These are phyloP conservation scores for Microsporum ferrugineum DNA, from an alignment of 2,329 filamentous ascomycete genomes.

Conservation along the genomic window DNA sequence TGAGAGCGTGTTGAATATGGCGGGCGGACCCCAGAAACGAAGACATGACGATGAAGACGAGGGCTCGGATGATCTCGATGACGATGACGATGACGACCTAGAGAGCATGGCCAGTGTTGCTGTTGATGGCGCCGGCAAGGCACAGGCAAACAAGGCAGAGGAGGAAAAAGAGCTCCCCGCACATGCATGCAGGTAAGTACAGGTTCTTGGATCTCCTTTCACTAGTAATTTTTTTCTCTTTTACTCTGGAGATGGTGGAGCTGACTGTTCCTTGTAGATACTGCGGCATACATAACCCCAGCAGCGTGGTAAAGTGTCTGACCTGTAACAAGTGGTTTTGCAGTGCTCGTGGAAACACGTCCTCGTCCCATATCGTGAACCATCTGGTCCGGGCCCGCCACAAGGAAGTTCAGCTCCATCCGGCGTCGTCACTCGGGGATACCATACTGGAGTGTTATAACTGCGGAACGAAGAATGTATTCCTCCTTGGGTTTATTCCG, in stretches of 20 bases:
- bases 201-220: conserved; percentile 9
- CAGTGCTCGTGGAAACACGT: conserved; percentile 90
- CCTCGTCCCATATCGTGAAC: conserved; percentile 95
- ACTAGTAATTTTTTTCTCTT: conserved; percentile 17
- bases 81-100: conserved; percentile 75
- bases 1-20: conserved; percentile 64
- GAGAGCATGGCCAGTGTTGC: conserved; percentile 70
- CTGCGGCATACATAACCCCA: conserved; percentile 92
- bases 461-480: conserved; percentile 98
- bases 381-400: conserved; percentile 93
- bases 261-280: conserved; percentile 47
- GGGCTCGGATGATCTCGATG: conserved; percentile 68
- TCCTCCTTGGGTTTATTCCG: conserved; percentile 92
- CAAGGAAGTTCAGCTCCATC: conserved; percentile 97
- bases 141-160: conserved; percentile 44
- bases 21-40: conserved; percentile 49
- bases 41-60: conserved; percentile 83
- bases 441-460: conserved; percentile 98
- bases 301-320: conserved; percentile 91
- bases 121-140: conserved; percentile 60
- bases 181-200: conserved; percentile 86
- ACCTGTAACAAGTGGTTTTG: conserved; percentile 98
- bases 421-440: conserved; percentile 82
- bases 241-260: background rate
- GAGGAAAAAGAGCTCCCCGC: conserved; percentile 84